Base-by-base conservation (phyloP, 2,329 filamentous ascomycete genomes). In the Xylariales sp. region DNA sequence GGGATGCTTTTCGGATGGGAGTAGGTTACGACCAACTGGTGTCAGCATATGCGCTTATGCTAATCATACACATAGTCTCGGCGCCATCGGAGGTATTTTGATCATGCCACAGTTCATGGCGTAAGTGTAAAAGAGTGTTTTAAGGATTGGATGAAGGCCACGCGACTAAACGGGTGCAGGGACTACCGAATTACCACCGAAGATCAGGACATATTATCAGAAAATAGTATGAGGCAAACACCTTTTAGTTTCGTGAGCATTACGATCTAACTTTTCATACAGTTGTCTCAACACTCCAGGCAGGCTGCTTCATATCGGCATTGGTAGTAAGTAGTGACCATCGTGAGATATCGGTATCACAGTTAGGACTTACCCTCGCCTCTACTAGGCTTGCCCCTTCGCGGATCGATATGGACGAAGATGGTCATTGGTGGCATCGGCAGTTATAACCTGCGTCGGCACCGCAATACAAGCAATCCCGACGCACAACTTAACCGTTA, bases 201-300 rank as follows among this genome's bases (percentile, higher is more conserved):
- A 20, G 53, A 56, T 37, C 50, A 62, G 15, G 61, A 65, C 18
- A 23, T 38, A 47, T 63, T 83, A 33, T 73, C 72, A 32, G 77
- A 81, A 46, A 85, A 84, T 44, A 69, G 46, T 52, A 43, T 17
- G 41, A 16, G 10, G 23, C 23, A n/a, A n/a, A 25, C n/a, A n/a
- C n/a, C n/a, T n/a, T n/a, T n/a, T n/a, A n/a, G n/a, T n/a, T n/a
- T n/a, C n/a, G n/a, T n/a, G n/a, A n/a, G n/a, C n/a, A n/a, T n/a
- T n/a, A n/a, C n/a, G n/a, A 16, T 23, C n/a, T 29, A 12, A 36
- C 33, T 23, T 31, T 33, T 21, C 41, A 28, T 17, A 36, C 33
- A 37, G 42, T 87, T 41, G 83, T 85, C 19, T 83, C 80, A n/a
- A 82, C 77, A 1, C 70, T 86, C 8, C 81, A 86, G 59, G 81